phyloP scores from a whole-genome alignment of 192 early-diverging fungal species.

The Coemansia asiatica region DNA sequence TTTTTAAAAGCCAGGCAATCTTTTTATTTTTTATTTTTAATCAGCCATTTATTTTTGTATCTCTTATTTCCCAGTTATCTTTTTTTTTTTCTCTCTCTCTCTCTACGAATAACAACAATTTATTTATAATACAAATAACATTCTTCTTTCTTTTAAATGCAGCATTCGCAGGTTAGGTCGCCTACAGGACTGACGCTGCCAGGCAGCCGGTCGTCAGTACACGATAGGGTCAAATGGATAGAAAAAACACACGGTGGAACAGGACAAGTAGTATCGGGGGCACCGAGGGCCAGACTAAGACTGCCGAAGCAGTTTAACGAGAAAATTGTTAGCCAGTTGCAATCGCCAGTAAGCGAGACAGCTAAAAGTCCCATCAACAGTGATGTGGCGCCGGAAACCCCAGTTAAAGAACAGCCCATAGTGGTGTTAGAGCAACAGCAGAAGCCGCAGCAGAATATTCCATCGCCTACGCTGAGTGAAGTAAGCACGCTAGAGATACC shows the following conservation, averaged over 20 bases:
- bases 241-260: slow-evolving; percentile 37
- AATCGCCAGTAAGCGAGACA: background rate
- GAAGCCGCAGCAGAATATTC: slow-evolving; percentile 6
- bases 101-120: too few relatives aligned
- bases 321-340: background rate
- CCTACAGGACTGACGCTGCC: slow-evolving; percentile 5
- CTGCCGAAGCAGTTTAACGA: slow-evolving; percentile 36
- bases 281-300: slow-evolving; percentile 20
- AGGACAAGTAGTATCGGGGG: background rate
- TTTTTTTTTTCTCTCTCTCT: background rate
- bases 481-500: slow-evolving; percentile 13
- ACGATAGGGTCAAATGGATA: slow-evolving; percentile 52
- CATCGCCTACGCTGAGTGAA: slow-evolving; percentile 39
- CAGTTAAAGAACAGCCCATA: background rate
- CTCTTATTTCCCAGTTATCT: too few relatives aligned
- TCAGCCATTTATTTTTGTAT: too few relatives aligned
- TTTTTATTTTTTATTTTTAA: slow-evolving; percentile 3
- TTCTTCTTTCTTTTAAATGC: background rate
- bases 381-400: background rate
- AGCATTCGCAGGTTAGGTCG: slow-evolving; percentile 7
- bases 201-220: slow-evolving; percentile 32
- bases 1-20: background rate
- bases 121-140: too few relatives aligned
- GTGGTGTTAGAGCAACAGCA: background rate
- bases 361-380: background rate